Evolutionary conservation across 306 rosid species (phyloP).

Genomic region (Dryas octopetala): DNA sequence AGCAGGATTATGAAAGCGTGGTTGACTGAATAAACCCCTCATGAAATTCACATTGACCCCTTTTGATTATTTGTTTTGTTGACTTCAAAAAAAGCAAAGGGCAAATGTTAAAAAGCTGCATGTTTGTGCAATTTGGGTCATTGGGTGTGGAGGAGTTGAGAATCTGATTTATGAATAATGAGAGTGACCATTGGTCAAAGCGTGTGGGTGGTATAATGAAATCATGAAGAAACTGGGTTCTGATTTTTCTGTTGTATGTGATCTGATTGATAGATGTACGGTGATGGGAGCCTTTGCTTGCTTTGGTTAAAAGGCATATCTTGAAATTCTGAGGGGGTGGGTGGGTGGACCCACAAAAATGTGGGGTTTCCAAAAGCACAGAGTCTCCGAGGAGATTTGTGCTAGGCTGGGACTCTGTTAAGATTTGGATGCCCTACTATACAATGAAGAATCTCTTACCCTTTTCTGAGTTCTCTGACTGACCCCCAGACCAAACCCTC

Average conservation of each 20-base stretch:
- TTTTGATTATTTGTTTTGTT: not conserved
- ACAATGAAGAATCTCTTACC: constrained; percentile 41
- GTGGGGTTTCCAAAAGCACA: not conserved
- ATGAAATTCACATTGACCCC: not conserved
- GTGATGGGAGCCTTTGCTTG: not conserved
- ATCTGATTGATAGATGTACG: not conserved
- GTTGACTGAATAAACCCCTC: constrained; percentile 18
- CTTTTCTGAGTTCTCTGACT: not conserved
- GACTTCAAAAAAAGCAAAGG: not conserved
- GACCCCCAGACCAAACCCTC: not conserved
- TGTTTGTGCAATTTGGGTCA: no score
- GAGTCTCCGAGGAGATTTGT: constrained; percentile 37
- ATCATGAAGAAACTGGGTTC: not conserved
- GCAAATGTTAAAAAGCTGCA: no score
- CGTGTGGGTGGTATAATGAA: not conserved
- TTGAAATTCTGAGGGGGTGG: not conserved
- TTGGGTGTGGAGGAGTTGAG: no score
- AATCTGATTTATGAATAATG: not conserved
- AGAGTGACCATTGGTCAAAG: constrained; percentile 3
- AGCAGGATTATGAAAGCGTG: constrained; percentile 12
- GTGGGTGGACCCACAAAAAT: not conserved
- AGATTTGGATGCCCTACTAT: constrained; percentile 42
- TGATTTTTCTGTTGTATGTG: not conserved
- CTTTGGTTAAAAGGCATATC: not conserved
- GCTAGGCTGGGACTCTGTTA: constrained; percentile 18